Evolutionary conservation across 164 flowering plant species (phyloP), one percentile per base, ranked within the genome.

Genomic region (Paratinospora sagittata): DNA sequence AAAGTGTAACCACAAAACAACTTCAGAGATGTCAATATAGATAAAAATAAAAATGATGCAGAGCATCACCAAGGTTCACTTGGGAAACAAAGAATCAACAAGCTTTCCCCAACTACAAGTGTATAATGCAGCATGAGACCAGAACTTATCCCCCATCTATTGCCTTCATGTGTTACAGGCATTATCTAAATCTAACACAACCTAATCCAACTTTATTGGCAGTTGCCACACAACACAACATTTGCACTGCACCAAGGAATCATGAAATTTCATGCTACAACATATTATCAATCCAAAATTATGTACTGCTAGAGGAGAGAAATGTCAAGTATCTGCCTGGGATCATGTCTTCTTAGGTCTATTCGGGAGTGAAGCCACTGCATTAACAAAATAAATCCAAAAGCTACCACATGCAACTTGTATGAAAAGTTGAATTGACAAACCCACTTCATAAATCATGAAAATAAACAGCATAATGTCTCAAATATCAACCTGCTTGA

Each of bases 401-500:
- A 39, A 61, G 67, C 13, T 7, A 11, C 64, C 3, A 45, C 10
- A 43, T 5, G 19, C 55, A 27, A 17, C 37, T 63, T 47, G 70
- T 45, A 27, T 21, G 26, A 2, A 66, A 62, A 16, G 49, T 17
- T 14, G n/a, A 49, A 26, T 24, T 21, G 63, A 66, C 12, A 23
- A 43, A 39, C 2, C 0, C 17, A 70, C 17, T 3, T 13, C 61
- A 16, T 14, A 17, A 61, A 58, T 37, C 37, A 63, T 65, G 8
- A 36, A 49, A 70, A 26, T 61, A 52, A 33, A 49, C 33, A 16
- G 69, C 16, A 37, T 63, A 47, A 76, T 13, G 34, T 21, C 41
- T 33, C 27, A 61, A 58, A 41, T 43, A 83, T 90, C 55, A 73
- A 92, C 97, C 99, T 87, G 89, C 87, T 96, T 96, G 78, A 96